Conservation (phyloP, 352 stramenopile species). For the Elongisporangium anandrum region DNA sequence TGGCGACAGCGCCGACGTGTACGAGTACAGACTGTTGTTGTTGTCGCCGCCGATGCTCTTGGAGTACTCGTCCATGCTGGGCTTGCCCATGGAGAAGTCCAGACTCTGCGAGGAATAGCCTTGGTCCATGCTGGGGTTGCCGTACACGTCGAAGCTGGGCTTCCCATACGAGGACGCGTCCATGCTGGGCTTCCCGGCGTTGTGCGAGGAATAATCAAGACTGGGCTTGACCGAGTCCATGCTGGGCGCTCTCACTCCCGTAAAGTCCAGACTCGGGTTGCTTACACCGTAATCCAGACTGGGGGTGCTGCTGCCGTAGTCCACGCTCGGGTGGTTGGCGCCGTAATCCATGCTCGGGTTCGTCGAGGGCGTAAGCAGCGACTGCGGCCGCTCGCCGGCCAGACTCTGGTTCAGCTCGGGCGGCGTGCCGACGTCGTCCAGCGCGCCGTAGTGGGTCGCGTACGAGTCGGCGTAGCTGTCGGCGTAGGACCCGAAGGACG, state of each 20-base stretch:
- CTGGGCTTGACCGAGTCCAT: neutral
- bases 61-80: neutral
- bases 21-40: constrained; percentile 11
- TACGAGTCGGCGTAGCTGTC: constrained; percentile 8
- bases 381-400: neutral
- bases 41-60: constrained; percentile 2
- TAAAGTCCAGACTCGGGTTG: constrained; percentile 6
- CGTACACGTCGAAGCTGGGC: neutral
- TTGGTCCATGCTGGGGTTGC: neutral
- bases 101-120: neutral
- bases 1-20: constrained; percentile 11
- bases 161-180: neutral
- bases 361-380: neutral
- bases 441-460: constrained; percentile 9
- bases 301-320: constrained; percentile 1
- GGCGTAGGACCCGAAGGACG: neutral
- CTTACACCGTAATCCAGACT: neutral
- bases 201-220: neutral
- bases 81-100: neutral
- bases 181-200: neutral
- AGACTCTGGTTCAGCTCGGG: constrained; percentile 1
- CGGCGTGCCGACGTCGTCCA: constrained; percentile 11
- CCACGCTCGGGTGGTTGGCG: neutral
- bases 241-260: constrained; percentile 1
- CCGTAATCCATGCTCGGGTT: neutral